These are phyloP conservation scores for Diplocarpon mali DNA, from an alignment of 2,329 filamentous ascomycete genomes.

Conservation along the genomic window DNA sequence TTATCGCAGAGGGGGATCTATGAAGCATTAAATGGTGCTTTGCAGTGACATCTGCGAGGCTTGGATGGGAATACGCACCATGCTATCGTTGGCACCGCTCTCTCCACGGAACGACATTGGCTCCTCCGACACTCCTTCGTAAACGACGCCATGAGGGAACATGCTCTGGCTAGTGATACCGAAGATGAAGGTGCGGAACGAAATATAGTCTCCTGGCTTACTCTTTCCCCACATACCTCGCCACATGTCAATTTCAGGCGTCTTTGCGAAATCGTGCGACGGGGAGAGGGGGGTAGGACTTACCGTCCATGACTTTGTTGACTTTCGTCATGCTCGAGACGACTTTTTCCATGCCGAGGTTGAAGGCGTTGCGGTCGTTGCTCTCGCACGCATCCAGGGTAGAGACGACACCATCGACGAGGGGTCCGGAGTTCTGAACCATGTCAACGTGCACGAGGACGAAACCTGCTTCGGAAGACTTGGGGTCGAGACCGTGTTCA, in stretches of 20 bases:
- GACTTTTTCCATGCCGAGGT: constrained; percentile 50
- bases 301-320: constrained; percentile 68
- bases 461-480: constrained; percentile 86
- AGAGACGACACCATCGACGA: constrained; percentile 62
- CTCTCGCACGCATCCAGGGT: constrained; percentile 48
- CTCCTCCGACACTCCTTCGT: constrained; percentile 69
- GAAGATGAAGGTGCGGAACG: constrained; percentile 94
- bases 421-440: constrained; percentile 72
- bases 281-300: constrained; percentile 17
- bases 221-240: constrained; percentile 81
- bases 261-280: constrained; percentile 1
- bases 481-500: constrained; percentile 75
- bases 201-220: constrained; percentile 72
- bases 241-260: constrained; percentile 23
- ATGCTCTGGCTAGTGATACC: constrained; percentile 88
- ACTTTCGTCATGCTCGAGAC: constrained; percentile 56
- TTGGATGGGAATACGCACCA: constrained; percentile 36
- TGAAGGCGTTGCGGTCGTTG: constrained; percentile 44
- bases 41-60: neutral
- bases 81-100: constrained; percentile 88
- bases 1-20: constrained; percentile 79
- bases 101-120: constrained; percentile 81
- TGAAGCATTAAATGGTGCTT: neutral
- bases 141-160: constrained; percentile 87
- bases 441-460: constrained; percentile 95